phyloP scores from a whole-genome alignment of 768 basidiomycete genomes.

The Clitopilus hobsonii region DNA sequence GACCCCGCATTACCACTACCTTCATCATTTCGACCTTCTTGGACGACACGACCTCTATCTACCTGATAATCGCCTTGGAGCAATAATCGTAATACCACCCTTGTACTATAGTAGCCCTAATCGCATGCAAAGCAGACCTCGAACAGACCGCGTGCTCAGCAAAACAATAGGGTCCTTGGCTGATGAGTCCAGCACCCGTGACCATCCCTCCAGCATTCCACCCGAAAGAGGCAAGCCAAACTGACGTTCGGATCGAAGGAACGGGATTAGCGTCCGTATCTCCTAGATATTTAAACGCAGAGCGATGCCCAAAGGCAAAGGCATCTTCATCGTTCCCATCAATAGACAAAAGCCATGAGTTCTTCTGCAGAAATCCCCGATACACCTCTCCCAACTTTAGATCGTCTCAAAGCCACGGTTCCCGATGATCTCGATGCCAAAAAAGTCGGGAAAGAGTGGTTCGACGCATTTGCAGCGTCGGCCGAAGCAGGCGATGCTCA shows the following conservation, averaged over 20 bases:
- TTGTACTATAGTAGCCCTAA: not conserved
- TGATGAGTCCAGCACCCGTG: not conserved
- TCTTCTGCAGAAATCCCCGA: not conserved
- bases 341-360: not conserved
- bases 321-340: no score
- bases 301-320: not conserved
- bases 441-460: slow-evolving; percentile 34
- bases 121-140: not conserved
- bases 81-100: not conserved
- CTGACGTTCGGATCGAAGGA: not conserved
- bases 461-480: slow-evolving; percentile 29
- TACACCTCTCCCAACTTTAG: slow-evolving; percentile 18
- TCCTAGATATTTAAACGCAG: not conserved
- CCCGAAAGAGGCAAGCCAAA: not conserved
- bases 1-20: not conserved
- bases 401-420: slow-evolving; percentile 23
- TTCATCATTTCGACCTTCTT: not conserved
- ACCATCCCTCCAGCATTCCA: not conserved
- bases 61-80: not conserved
- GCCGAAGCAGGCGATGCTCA: slow-evolving; percentile 27
- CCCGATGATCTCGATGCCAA: slow-evolving; percentile 29
- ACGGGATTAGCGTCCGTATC: not conserved
- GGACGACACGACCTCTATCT: not conserved
- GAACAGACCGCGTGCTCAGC: not conserved
- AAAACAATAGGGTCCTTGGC: not conserved